A percentile compares a stretch with the other conserved stretches of the same genome.
Conservation (phyloP, 2,329 filamentous ascomycete species). For the Neonectria hederae region DNA sequence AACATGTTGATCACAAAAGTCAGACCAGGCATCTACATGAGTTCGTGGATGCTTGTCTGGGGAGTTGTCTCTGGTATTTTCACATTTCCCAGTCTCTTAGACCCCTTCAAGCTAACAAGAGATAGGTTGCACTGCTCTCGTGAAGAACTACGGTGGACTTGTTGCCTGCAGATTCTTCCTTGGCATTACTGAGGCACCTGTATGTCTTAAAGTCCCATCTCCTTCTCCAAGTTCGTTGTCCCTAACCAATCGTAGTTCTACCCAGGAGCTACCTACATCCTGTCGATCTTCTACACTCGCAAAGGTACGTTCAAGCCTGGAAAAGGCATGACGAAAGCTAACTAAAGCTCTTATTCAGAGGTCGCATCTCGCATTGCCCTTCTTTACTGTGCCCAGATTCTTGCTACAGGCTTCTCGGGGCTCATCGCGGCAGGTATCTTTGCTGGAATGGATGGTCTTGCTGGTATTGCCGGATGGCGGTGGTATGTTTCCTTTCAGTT, state of each 20-base stretch:
- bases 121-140: conserved; percentile 48
- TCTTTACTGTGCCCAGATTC: conserved; percentile 67
- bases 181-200: conserved; percentile 52
- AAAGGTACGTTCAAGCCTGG: conserved; percentile 33
- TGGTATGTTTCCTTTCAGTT: conserved; percentile 50
- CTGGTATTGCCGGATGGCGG: conserved; percentile 68
- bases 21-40: conserved; percentile 54
- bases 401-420: conserved; percentile 75
- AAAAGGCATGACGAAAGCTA: fast-evolving
- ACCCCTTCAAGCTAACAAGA: not conserved
- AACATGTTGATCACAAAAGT: conserved; percentile 56
- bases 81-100: no score
- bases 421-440: conserved; percentile 70
- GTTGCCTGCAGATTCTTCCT: conserved; percentile 51
- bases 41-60: conserved; percentile 54
- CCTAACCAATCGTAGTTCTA: conserved; percentile 45
- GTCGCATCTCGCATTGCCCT: conserved; percentile 69
- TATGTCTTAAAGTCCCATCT: conserved; percentile 9
- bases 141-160: conserved; percentile 47
- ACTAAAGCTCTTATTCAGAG: conserved; percentile 60
- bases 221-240: not conserved
- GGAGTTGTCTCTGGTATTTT: conserved; percentile 47
- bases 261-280: conserved; percentile 49
- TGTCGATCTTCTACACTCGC: conserved; percentile 48
- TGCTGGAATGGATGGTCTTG: conserved; percentile 48